phyloP scores from a whole-genome alignment of 2,329 filamentous ascomycete genomes.

The Thyridium curvatum region DNA sequence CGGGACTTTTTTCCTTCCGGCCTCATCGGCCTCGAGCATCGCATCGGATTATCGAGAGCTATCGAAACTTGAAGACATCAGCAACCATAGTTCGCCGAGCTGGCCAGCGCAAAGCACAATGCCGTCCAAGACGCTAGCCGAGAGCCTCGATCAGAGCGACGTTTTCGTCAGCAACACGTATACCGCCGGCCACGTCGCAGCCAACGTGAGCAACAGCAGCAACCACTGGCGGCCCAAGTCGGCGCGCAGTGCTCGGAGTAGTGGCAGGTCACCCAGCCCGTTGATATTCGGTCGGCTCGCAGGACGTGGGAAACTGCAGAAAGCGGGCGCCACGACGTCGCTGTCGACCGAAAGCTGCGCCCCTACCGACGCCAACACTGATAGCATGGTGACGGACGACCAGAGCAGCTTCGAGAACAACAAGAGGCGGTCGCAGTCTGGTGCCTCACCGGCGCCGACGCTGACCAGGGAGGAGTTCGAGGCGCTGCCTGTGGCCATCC shows the following conservation, averaged over 20 bases:
- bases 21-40: not conserved
- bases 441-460: constrained; percentile 13
- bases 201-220: not conserved
- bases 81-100: too few relatives aligned
- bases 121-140: constrained; percentile 1
- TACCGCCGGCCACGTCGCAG: not conserved
- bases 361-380: too few relatives aligned
- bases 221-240: constrained; percentile 2
- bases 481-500: constrained; percentile 40
- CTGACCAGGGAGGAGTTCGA: constrained; percentile 42
- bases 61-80: too few relatives aligned
- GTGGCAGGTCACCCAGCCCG: constrained; percentile 2
- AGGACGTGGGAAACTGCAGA: constrained; percentile 1
- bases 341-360: not conserved
- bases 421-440: constrained; percentile 14
- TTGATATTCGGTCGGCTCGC: constrained; percentile 7
- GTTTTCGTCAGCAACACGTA: not conserved
- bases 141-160: not conserved
- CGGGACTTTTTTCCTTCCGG: constrained; percentile 1
- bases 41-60: too few relatives aligned
- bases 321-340: not conserved
- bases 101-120: not conserved
- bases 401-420: constrained; percentile 7
- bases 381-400: too few relatives aligned
- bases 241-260: not conserved